These are phyloP conservation scores for Flaveria floridana DNA, from an alignment of 140 eudicot genomes.

Conservation along the genomic window DNA sequence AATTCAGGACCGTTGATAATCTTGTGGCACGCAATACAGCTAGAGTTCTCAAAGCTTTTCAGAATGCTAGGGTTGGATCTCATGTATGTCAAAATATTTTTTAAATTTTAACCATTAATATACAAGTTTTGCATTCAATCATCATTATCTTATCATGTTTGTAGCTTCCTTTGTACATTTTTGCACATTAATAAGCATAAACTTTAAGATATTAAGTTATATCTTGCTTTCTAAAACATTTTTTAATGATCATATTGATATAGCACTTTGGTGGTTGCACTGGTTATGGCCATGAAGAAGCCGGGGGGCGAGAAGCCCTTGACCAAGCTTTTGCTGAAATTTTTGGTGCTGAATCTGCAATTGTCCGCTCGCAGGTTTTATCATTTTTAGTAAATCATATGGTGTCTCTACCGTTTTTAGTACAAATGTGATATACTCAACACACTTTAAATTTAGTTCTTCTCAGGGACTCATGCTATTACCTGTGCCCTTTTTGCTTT, in stretches of 20 bases:
- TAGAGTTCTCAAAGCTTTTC: slow-evolving; percentile 88
- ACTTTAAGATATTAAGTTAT: background rate
- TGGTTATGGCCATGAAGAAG: slow-evolving; percentile 98
- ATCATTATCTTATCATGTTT: background rate
- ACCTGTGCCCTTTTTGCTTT: slow-evolving; percentile 96
- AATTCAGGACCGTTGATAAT: slow-evolving; percentile 75
- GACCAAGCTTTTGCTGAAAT: slow-evolving; percentile 93
- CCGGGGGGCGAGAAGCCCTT: slow-evolving; percentile 96
- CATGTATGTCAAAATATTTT: slow-evolving; percentile 53
- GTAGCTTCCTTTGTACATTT: background rate
- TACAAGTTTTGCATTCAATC: background rate
- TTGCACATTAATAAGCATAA: background rate
- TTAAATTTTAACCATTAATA: background rate
- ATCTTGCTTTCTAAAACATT: background rate
- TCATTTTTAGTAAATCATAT: background rate
- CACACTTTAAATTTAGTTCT: slow-evolving; percentile 51
- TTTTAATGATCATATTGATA: background rate
- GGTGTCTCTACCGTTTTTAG: slow-evolving; percentile 2
- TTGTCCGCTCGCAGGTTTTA: slow-evolving; percentile 85
- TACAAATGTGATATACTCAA: slow-evolving; percentile 12
- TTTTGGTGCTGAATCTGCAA: slow-evolving; percentile 94
- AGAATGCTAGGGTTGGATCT: slow-evolving; percentile 84
- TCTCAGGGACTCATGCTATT: slow-evolving; percentile 98
- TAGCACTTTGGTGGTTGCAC: slow-evolving; percentile 97
- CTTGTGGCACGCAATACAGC: slow-evolving; percentile 77